Conservation (phyloP, 2,329 filamentous ascomycete species). For the Trichoderma sp. region DNA sequence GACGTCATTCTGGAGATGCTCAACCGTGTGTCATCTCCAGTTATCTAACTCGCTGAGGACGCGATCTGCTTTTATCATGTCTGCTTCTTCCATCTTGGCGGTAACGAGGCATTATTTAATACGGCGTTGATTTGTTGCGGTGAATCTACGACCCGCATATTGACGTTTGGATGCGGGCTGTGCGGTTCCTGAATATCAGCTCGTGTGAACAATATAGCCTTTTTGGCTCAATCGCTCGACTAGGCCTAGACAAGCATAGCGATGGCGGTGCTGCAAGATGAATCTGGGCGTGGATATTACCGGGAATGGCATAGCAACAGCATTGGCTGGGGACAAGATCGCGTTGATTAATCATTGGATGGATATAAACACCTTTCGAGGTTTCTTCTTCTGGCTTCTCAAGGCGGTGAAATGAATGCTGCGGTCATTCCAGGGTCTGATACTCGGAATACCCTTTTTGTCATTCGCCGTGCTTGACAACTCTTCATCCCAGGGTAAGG, state of each 20-base stretch:
- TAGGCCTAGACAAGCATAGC: neutral
- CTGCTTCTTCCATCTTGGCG: neutral
- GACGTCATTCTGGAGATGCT: constrained; percentile 8
- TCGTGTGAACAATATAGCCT: neutral
- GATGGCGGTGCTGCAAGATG: neutral
- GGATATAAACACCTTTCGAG: neutral
- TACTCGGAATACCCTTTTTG: neutral
- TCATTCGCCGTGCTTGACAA: neutral
- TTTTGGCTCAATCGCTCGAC: neutral
- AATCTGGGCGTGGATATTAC: neutral
- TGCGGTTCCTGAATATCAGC: neutral
- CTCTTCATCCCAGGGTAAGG: neutral
- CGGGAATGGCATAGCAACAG: neutral
- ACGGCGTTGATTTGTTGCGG: neutral
- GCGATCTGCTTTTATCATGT: neutral
- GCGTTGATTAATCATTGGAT: neutral
- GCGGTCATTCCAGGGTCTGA: neutral
- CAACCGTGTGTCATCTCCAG: neutral
- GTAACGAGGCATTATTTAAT: neutral
- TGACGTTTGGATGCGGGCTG: neutral
- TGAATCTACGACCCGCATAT: neutral
- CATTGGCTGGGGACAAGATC: neutral
- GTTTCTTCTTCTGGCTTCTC: neutral
- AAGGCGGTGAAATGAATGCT: neutral
- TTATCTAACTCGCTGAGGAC: neutral